Conservation (phyloP, 2,329 filamentous ascomycete species). For the Penicillium sp. region DNA sequence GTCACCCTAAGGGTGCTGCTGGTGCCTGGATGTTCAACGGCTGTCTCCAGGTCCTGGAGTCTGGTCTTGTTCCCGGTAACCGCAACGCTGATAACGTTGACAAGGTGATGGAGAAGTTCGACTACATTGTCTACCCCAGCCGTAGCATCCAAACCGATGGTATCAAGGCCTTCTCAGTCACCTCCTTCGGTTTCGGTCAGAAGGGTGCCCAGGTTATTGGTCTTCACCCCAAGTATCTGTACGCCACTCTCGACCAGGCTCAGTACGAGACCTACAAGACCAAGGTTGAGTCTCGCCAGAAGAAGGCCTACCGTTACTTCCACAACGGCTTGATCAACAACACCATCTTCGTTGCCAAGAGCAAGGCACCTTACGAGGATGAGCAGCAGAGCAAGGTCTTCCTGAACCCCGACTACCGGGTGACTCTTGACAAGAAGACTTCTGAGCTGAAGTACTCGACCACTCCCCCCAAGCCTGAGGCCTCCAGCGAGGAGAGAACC, state of each 20-base stretch:
- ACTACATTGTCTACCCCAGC: slow-evolving; percentile 96
- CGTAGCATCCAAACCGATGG: slow-evolving; percentile 95
- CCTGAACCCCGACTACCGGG: slow-evolving; percentile 89
- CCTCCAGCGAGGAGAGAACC: slow-evolving; percentile 63
- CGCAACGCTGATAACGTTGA: slow-evolving; percentile 98
- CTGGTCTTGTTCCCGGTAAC: slow-evolving; percentile 91
- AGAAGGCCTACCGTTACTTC: slow-evolving; percentile 98
- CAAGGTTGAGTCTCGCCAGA: slow-evolving; percentile 91
- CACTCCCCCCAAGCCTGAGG: slow-evolving; percentile 64
- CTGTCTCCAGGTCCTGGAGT: slow-evolving; percentile 91
- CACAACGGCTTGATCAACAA: slow-evolving; percentile 99
- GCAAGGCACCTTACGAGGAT: slow-evolving; percentile 84
- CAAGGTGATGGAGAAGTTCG: slow-evolving; percentile 93
- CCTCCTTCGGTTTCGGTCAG: slow-evolving; percentile 98
- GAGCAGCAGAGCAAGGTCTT: slow-evolving; percentile 84
- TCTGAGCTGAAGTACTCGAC: slow-evolving; percentile 72
- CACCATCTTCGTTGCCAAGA: slow-evolving; percentile 94
- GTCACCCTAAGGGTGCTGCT: slow-evolving; percentile 97
- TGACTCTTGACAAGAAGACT: slow-evolving; percentile 82
- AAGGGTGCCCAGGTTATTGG: slow-evolving; percentile 98
- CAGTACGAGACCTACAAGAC: slow-evolving; percentile 79
- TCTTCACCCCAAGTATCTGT: slow-evolving; percentile 95
- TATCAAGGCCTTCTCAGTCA: slow-evolving; percentile 97
- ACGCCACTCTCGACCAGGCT: slow-evolving; percentile 84
- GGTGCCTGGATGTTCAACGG: slow-evolving; percentile 99